These are phyloP conservation scores for Euphrasia arctica DNA, from an alignment of 305 asterid genomes.

Conservation along the genomic window DNA sequence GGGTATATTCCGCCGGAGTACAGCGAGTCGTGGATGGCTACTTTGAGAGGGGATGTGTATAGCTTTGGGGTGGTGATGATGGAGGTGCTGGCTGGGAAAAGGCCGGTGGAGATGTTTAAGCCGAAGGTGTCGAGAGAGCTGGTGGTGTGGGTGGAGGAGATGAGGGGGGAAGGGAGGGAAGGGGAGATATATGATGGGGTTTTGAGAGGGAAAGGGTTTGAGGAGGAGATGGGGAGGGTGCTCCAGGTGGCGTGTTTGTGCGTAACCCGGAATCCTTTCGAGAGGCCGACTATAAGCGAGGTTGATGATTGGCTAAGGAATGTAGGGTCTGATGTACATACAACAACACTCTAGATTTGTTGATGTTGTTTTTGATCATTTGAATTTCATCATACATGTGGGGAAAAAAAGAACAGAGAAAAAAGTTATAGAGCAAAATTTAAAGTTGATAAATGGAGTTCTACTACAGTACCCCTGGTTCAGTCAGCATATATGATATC, in stretches of 20 bases:
- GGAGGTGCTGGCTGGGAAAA: conserved; percentile 81
- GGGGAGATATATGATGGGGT: conserved; percentile 77
- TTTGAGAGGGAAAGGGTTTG: conserved; percentile 63
- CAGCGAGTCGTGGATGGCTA: conserved; percentile 95
- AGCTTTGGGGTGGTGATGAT: conserved; percentile 96
- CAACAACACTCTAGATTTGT: not conserved
- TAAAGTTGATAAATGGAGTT: not conserved
- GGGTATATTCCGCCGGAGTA: conserved; percentile 99
- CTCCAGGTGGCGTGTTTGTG: conserved; percentile 89
- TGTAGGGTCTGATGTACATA: conserved; percentile 17
- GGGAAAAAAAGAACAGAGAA: not conserved
- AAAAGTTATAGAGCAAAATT: too few species aligned
- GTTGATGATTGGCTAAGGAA: conserved; percentile 78
- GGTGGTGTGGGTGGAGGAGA: conserved; percentile 81
- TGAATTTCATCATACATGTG: not conserved
- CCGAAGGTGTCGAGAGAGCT: conserved; percentile 76
- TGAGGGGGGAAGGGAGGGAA: conserved; percentile 74
- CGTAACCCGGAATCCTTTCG: conserved; percentile 73
- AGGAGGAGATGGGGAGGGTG: conserved; percentile 78
- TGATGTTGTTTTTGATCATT: not conserved
- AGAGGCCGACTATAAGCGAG: conserved; percentile 79
- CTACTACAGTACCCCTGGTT: too few species aligned
- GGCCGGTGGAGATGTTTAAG: conserved; percentile 89
- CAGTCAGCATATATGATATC: not conserved
- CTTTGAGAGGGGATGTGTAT: conserved; percentile 89